Evolutionary conservation across 805 yeast species (phyloP).

Genomic region (Saccharomyces cerevisiae): DNA sequence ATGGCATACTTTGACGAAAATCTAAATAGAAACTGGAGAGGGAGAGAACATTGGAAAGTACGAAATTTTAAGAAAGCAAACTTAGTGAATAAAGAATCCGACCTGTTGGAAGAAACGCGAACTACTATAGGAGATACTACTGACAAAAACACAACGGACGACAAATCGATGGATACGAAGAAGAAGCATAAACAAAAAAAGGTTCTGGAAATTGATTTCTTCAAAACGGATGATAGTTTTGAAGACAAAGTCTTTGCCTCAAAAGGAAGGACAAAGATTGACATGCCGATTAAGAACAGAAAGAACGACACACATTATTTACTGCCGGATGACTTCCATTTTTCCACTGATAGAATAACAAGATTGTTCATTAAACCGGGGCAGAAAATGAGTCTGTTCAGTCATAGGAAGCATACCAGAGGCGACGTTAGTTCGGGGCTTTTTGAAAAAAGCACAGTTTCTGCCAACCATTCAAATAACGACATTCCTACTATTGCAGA

Average conservation of each 20-base stretch:
- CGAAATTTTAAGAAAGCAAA: constrained; percentile 41
- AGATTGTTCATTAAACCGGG: constrained; percentile 62
- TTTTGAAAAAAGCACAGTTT: not conserved
- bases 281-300: constrained; percentile 37
- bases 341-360: constrained; percentile 59
- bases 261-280: constrained; percentile 29
- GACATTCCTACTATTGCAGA: constrained; percentile 39
- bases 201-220: constrained; percentile 37
- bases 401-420: constrained; percentile 6
- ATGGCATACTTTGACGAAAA: constrained; percentile 77
- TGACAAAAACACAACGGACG: not conserved
- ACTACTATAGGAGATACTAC: constrained; percentile 2
- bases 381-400: constrained; percentile 34
- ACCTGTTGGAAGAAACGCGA: not conserved
- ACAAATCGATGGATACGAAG: constrained; percentile 1
- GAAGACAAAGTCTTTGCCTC: constrained; percentile 36
- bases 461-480: constrained; percentile 4
- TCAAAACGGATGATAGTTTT: constrained; percentile 31
- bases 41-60: constrained; percentile 90
- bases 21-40: constrained; percentile 71
- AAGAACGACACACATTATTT: constrained; percentile 38
- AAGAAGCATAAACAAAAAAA: constrained; percentile 30
- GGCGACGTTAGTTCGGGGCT: not conserved
- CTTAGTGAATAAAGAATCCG: constrained; percentile 1
- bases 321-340: constrained; percentile 67